Conservation (phyloP, 805 yeast species). For the Myxozyma vanderwaltii region DNA sequence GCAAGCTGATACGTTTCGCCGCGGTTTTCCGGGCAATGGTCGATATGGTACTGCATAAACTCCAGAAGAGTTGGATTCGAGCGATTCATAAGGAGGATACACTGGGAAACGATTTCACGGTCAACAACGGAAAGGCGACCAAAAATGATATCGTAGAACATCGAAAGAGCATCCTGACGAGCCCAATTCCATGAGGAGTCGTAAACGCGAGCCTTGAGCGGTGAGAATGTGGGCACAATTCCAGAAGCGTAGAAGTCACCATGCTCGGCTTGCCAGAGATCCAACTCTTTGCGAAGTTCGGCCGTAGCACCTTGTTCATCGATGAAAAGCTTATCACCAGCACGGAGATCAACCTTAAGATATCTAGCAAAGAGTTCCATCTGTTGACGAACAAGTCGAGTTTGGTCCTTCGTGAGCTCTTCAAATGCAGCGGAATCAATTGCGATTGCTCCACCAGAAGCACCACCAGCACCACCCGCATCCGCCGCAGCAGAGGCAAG, state of each 20-base stretch:
- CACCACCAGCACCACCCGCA: slow-evolving; percentile 54
- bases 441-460: slow-evolving; percentile 75
- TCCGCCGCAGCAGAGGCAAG: slow-evolving; percentile 67
- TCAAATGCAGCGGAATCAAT: slow-evolving; percentile 96
- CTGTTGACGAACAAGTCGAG: slow-evolving; percentile 71
- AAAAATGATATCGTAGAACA: slow-evolving; percentile 94
- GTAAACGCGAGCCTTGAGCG: slow-evolving; percentile 91
- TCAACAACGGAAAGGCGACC: slow-evolving; percentile 89
- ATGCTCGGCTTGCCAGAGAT: slow-evolving; percentile 84
- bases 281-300: slow-evolving; percentile 84
- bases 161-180: slow-evolving; percentile 89
- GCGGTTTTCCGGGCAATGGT: slow-evolving; percentile 77
- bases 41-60: slow-evolving; percentile 93
- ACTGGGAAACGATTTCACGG: slow-evolving; percentile 93
- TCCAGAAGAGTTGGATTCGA: slow-evolving; percentile 90
- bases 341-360: slow-evolving; percentile 86
- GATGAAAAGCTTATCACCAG: slow-evolving; percentile 83
- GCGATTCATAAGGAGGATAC: slow-evolving; percentile 97
- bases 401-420: slow-evolving; percentile 70
- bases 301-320: slow-evolving; percentile 83
- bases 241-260: slow-evolving; percentile 95
- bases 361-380: slow-evolving; percentile 93
- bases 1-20: slow-evolving; percentile 95
- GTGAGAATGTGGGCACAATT: slow-evolving; percentile 83
- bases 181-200: slow-evolving; percentile 99